A percentile compares a stretch with the other conserved stretches of the same genome.
Conservation (phyloP, 306 rosid species). For the Cercis canadensis region DNA sequence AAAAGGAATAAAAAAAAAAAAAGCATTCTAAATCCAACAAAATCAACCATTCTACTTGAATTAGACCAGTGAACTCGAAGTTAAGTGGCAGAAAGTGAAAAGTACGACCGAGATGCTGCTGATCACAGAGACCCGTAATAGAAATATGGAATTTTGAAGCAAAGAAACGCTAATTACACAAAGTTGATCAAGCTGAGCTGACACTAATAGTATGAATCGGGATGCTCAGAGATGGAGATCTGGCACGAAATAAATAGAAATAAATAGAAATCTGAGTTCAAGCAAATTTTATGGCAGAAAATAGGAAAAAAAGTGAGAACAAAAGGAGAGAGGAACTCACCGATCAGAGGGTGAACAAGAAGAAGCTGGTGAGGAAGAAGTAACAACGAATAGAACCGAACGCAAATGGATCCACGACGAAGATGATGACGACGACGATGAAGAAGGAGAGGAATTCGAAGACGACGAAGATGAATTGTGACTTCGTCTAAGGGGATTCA, state of each 20-base stretch:
- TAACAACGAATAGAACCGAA: slow-evolving; percentile 95
- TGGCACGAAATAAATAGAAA: slow-evolving; percentile 52
- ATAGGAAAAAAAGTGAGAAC: slow-evolving; percentile 31
- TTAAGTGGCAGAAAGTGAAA: background rate
- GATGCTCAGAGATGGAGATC: slow-evolving; percentile 60
- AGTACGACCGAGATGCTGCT: slow-evolving; percentile 34
- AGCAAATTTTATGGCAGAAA: slow-evolving; percentile 27
- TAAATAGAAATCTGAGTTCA: slow-evolving; percentile 43
- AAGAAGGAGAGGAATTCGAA: slow-evolving; percentile 76
- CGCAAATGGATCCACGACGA: slow-evolving; percentile 99
- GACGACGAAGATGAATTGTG: slow-evolving; percentile 81
- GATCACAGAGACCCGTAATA: slow-evolving; percentile 42
- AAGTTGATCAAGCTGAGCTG: slow-evolving; percentile 56
- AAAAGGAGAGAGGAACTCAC: slow-evolving; percentile 65
- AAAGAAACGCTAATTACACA: slow-evolving; percentile 43
- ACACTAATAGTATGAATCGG: slow-evolving; percentile 44
- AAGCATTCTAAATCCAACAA: slow-evolving; percentile 34
- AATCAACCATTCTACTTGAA: slow-evolving; percentile 29
- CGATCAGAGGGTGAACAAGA: slow-evolving; percentile 96
- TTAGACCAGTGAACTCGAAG: slow-evolving; percentile 8
- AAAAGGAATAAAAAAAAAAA: background rate
- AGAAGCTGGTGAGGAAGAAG: slow-evolving; percentile 97
- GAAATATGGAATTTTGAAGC: slow-evolving; percentile 30
- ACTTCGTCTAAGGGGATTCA: slow-evolving; percentile 94
- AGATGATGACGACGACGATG: slow-evolving; percentile 68